These are phyloP conservation scores for Russula sp. DNA, from an alignment of 768 basidiomycete species.

Conservation along the genomic window DNA sequence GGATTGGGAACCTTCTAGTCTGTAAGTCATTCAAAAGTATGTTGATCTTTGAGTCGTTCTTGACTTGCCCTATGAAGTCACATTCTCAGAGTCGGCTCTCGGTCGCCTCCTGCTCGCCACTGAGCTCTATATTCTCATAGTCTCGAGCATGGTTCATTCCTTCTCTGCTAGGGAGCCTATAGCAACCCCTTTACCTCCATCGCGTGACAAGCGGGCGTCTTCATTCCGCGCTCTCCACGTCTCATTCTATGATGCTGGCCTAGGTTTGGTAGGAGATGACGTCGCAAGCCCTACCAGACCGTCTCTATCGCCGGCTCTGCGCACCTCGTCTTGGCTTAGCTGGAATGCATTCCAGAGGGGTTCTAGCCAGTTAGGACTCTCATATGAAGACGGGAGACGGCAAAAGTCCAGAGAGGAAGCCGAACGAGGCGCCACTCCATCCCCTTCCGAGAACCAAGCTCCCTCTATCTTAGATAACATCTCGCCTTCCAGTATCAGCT, in stretches of 20 bases:
- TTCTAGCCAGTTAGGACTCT: constrained; percentile 24
- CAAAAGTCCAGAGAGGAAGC: constrained; percentile 31
- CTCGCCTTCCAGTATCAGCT: constrained; percentile 5
- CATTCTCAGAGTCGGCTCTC: constrained; percentile 59
- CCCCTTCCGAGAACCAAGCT: background rate
- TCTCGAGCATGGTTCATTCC: constrained; percentile 48
- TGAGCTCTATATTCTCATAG: constrained; percentile 53
- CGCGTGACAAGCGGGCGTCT: constrained; percentile 17
- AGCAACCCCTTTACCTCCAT: background rate
- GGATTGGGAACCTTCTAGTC: constrained; percentile 45
- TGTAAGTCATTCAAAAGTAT: constrained; percentile 40
- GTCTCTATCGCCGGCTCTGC: background rate
- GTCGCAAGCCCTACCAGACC: background rate
- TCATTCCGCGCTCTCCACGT: constrained; percentile 24
- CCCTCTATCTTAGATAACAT: constrained; percentile 2
- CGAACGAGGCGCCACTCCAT: constrained; percentile 26
- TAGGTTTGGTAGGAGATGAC: background rate
- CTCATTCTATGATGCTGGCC: constrained; percentile 2
- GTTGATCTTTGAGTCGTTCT: background rate
- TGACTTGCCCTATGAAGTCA: constrained; percentile 36
- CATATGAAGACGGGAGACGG: constrained; percentile 26
- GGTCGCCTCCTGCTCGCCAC: constrained; percentile 61
- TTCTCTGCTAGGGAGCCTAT: constrained; percentile 25
- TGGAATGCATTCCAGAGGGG: constrained; percentile 21
- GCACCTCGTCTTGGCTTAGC: constrained; percentile 34